These are phyloP conservation scores for Coemansia sp. DNA, from an alignment of 192 early-diverging fungal species.

Conservation along the genomic window DNA sequence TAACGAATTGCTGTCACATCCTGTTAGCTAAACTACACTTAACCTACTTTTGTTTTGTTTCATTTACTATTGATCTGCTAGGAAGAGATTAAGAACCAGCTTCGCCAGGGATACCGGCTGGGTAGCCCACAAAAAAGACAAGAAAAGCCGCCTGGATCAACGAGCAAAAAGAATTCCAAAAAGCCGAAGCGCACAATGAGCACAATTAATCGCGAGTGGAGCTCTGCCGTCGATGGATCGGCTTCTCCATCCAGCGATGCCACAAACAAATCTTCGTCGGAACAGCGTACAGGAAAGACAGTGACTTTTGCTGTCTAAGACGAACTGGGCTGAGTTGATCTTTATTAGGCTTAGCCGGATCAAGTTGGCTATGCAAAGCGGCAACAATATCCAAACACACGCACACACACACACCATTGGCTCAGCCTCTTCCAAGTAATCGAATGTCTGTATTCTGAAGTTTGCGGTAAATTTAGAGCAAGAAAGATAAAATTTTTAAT, in stretches of 20 bases:
- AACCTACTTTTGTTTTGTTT: neutral
- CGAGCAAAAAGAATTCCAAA: constrained; percentile 14
- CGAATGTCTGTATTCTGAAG: too few relatives aligned
- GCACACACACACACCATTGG: too few relatives aligned
- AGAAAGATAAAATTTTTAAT: too few relatives aligned
- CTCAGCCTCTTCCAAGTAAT: too few relatives aligned
- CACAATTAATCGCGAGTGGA: constrained; percentile 45
- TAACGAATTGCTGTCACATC: constrained; percentile 6
- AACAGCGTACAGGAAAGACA: constrained; percentile 15
- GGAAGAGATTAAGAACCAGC: constrained; percentile 43
- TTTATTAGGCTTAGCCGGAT: too few relatives aligned
- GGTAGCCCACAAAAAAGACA: neutral
- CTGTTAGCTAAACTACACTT: neutral
- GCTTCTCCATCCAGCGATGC: neutral
- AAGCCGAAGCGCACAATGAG: constrained; percentile 43
- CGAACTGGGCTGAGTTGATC: neutral
- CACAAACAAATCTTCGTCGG: neutral
- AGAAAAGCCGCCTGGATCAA: neutral
- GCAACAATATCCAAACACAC: too few relatives aligned
- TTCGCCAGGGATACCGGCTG: constrained; percentile 31
- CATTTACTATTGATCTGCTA: neutral
- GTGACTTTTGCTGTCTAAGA: constrained; percentile 31
- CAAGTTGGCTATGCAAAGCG: too few relatives aligned
- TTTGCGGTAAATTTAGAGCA: too few relatives aligned
- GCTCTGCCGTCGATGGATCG: constrained; percentile 9